Percentiles rank a stretch among this genome's conserved stretches.
Conservation (phyloP, 176 grass and related monocot genomes). For the Oryza australiensis region DNA sequence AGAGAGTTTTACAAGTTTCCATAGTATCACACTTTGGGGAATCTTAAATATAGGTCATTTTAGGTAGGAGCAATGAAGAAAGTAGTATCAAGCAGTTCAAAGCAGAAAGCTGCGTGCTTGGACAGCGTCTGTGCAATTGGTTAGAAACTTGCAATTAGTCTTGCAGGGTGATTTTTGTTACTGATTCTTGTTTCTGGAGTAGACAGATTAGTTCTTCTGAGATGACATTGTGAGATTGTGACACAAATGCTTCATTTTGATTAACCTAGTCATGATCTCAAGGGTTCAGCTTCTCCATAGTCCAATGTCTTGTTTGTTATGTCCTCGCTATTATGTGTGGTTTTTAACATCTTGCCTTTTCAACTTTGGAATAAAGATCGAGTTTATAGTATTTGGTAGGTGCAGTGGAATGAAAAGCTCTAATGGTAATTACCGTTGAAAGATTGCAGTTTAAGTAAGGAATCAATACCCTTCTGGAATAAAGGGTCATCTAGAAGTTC, state of each 20-base stretch:
- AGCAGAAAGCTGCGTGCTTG: neutral
- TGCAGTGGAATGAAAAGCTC: slow-evolving; percentile 9
- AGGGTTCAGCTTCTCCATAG: neutral
- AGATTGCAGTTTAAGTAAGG: slow-evolving; percentile 29
- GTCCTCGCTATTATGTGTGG: slow-evolving; percentile 13
- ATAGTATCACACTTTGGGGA: neutral
- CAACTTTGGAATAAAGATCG: neutral
- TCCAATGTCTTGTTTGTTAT: slow-evolving; percentile 19
- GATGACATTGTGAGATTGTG: neutral
- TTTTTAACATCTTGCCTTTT: slow-evolving; percentile 4
- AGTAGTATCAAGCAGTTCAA: neutral
- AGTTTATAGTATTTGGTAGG: neutral
- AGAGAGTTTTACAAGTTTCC: neutral
- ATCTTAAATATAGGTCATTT: neutral
- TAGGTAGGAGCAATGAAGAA: neutral
- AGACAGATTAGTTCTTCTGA: neutral
- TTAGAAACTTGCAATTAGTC: neutral
- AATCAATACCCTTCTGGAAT: slow-evolving; percentile 27
- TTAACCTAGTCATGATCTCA: neutral
- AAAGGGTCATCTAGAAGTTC: slow-evolving; percentile 21
- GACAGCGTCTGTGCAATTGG: neutral
- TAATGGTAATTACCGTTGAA: neutral
- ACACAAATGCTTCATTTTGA: neutral
- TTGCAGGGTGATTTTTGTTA: slow-evolving; percentile 3
- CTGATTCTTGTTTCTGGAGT: neutral